Conservation (phyloP, 805 yeast species). For the Priceomyces melissophilus region DNA sequence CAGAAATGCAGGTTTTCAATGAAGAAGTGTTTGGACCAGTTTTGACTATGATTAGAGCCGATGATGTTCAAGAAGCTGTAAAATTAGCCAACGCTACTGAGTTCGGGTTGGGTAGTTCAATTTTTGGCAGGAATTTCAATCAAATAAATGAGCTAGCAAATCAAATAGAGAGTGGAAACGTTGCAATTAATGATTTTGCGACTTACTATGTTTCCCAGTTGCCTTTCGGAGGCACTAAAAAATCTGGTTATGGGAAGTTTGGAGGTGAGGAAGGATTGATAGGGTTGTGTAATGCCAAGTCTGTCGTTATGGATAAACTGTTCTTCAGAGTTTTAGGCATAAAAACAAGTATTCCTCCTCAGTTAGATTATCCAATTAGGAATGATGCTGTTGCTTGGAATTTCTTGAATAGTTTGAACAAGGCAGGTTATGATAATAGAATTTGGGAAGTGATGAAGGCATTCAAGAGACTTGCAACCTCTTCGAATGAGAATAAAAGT, state of each 20-base stretch:
- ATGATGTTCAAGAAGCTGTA: slow-evolving; percentile 62
- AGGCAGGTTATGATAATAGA: slow-evolving; percentile 78
- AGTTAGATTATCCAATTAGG: slow-evolving; percentile 87
- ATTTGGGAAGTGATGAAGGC: slow-evolving; percentile 57
- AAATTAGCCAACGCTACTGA: slow-evolving; percentile 77
- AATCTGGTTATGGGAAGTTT: slow-evolving; percentile 95
- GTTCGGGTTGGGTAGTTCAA: slow-evolving; percentile 89
- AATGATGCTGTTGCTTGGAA: slow-evolving; percentile 84
- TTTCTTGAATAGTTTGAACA: slow-evolving; percentile 76
- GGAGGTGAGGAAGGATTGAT: slow-evolving; percentile 97
- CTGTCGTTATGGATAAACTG: slow-evolving; percentile 80
- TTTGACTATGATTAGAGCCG: slow-evolving; percentile 73
- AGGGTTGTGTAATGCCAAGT: slow-evolving; percentile 83
- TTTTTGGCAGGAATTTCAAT: slow-evolving; percentile 65
- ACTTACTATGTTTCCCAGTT: slow-evolving; percentile 92
- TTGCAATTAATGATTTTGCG: slow-evolving; percentile 97
- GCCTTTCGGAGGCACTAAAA: slow-evolving; percentile 94
- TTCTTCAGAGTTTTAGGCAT: slow-evolving; percentile 55
- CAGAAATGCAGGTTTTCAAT: slow-evolving; percentile 71
- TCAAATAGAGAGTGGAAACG: slow-evolving; percentile 76
- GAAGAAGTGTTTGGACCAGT: slow-evolving; percentile 96
- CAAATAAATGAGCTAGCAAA: slow-evolving; percentile 63
- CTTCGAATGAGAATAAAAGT: background rate
- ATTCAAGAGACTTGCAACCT: slow-evolving; percentile 32
- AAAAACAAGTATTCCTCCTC: slow-evolving; percentile 80